Base-by-base conservation (phyloP, 2,329 filamentous ascomycete species). In the Sphaerulina vaccinii region DNA sequence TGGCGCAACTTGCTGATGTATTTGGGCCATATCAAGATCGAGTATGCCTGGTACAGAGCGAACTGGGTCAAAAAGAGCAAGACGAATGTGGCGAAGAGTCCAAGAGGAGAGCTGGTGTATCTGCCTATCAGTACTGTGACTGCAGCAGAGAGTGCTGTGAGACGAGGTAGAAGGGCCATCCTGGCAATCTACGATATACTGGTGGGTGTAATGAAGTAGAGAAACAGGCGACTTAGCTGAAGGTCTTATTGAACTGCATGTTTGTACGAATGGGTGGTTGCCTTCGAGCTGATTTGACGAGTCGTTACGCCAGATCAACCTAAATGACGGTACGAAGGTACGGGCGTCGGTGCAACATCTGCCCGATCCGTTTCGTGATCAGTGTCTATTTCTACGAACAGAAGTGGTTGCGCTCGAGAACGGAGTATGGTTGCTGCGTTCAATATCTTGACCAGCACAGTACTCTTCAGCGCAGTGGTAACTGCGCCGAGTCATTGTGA, bases 1-100 rank as follows among this genome's bases (percentile, higher is more conserved):
- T 82, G 70, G 54, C 79, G 75, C 40, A 86, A 60, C 2, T 82
- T 81, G 33, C 77, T 83, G 54, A 86, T 71, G 54, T 75, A 79
- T 27, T 73, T 68, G 3, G 83, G 84, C 60, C 82, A 85, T 37
- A 86, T 60, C 8, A 83, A 43, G 0, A 79, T 62, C 4, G 49
- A 64, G 68, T 72, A 82, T 21, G 68, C 58, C 3, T 61, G 61
- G 56, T 68, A 72, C 1, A 63, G 47, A 2, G 70, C 35, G 19
- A 73, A 61, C 40, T 71, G 64, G 1, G 72, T 18, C 7, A 69
- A 27, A 55, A 73, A 78, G 2, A 79, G 51, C n/a, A 70, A 61
- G 0, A 68, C 5, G 3, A 71, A 68, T 5, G 74, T 77, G 43
- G 68, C 68, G 3, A 73, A 36, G 32, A 70, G 41, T 19, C 65